phyloP scores from a whole-genome alignment of 2,329 filamentous ascomycete genomes.

The Fusarium nanum region DNA sequence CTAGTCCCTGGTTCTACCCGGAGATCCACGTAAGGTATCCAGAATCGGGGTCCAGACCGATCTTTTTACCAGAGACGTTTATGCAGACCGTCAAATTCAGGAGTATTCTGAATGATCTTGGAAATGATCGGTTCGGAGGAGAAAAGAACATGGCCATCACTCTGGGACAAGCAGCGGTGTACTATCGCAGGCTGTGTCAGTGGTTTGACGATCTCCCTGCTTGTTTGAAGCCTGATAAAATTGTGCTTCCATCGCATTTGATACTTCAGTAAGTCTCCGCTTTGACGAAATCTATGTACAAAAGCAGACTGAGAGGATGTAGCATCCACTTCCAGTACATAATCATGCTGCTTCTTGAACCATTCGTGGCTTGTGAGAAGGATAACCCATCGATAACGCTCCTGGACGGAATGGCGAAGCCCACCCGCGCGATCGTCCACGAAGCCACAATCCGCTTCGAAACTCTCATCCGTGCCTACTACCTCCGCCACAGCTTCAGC shows the following conservation, averaged over 20 bases:
- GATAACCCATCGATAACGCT: background rate
- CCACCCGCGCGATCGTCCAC: background rate
- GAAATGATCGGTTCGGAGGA: accelerated
- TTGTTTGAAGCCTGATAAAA: background rate
- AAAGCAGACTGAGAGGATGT: background rate
- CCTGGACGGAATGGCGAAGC: background rate
- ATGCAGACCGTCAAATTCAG: background rate
- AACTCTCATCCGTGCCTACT: background rate
- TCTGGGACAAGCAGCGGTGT: background rate
- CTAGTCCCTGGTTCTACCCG: background rate
- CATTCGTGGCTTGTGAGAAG: accelerated
- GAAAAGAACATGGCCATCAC: accelerated
- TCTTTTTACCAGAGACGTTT: background rate
- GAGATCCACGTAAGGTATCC: background rate
- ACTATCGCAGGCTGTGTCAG: background rate
- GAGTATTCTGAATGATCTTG: background rate
- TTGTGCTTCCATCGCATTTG: background rate
- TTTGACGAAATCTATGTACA: too few relatives aligned
- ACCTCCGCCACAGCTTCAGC: background rate
- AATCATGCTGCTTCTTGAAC: background rate
- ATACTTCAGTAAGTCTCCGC: background rate
- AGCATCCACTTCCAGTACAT: background rate
- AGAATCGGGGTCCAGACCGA: background rate
- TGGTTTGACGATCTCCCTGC: background rate
- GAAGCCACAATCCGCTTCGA: background rate